These are phyloP conservation scores for Suillus subaureus DNA, from an alignment of 768 basidiomycete genomes.

Conservation along the genomic window DNA sequence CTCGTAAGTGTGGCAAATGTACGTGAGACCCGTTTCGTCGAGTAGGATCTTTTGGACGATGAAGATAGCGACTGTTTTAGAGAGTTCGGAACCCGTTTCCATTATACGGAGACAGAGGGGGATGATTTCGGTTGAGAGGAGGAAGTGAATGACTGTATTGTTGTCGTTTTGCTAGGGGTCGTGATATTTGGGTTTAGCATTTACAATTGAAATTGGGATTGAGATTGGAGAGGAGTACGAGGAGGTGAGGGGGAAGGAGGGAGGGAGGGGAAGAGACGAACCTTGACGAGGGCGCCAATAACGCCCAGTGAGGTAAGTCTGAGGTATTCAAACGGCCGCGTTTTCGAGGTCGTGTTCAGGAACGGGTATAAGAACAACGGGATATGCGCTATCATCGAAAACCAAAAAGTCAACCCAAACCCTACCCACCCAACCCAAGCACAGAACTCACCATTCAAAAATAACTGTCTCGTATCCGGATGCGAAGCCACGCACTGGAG, in stretches of 20 bases:
- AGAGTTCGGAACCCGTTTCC: conserved; percentile 98
- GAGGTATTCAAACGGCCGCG: conserved; percentile 98
- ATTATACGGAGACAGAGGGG: conserved; percentile 98
- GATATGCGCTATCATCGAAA: conserved; percentile 77
- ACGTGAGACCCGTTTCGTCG: conserved; percentile 96
- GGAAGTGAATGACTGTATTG: conserved; percentile 97
- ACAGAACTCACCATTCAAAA: conserved; percentile 75
- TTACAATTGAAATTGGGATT: not conserved
- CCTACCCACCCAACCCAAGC: not conserved
- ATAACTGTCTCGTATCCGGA: conserved; percentile 92
- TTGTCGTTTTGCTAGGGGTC: conserved; percentile 93
- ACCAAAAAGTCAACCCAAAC: conserved; percentile 9
- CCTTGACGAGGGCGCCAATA: conserved; percentile 98
- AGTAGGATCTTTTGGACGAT: conserved; percentile 98
- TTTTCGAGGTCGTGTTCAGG: conserved; percentile 98
- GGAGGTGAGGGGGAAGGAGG: not conserved
- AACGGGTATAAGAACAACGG: conserved; percentile 96
- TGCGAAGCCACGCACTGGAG: conserved; percentile 99
- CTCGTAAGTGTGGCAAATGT: conserved; percentile 99
- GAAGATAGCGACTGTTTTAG: conserved; percentile 99
- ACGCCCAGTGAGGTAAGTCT: conserved; percentile 99
- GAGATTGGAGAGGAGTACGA: not conserved
- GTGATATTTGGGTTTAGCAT: conserved; percentile 14
- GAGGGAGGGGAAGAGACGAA: conserved; percentile 33
- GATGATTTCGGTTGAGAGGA: conserved; percentile 98